Percentiles rank a stretch among this genome's conserved stretches.
These are phyloP conservation scores for Candida anutae DNA, from an alignment of 1,139 yeast species.

Conservation along the genomic window DNA sequence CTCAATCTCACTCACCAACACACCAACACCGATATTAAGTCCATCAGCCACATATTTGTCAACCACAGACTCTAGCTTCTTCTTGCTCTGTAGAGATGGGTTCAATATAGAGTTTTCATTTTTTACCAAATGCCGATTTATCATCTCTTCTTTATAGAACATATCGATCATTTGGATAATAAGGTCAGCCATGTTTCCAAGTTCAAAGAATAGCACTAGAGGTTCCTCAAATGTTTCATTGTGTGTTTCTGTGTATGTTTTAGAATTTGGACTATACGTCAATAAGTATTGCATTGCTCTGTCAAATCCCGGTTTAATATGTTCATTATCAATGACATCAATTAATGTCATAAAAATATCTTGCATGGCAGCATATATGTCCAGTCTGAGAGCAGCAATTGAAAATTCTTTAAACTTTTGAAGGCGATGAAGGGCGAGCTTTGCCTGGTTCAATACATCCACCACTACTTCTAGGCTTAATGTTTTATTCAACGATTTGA, in stretches of 20 bases:
- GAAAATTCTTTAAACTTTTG: slow-evolving; percentile 26
- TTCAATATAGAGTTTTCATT: slow-evolving; percentile 71
- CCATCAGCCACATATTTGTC: slow-evolving; percentile 93
- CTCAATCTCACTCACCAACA: slow-evolving; percentile 69
- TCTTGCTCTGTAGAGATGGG: slow-evolving; percentile 73
- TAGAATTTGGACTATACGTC: slow-evolving; percentile 56
- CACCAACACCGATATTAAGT: slow-evolving; percentile 81
- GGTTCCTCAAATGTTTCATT: slow-evolving; percentile 58
- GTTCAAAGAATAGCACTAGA: slow-evolving; percentile 75
- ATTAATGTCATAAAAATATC: slow-evolving; percentile 62
- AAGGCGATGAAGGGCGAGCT: slow-evolving; percentile 25
- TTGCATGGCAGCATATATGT: slow-evolving; percentile 34
- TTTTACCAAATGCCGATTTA: slow-evolving; percentile 52
- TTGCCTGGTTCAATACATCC: slow-evolving; percentile 33
- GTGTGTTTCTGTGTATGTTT: slow-evolving; percentile 11
- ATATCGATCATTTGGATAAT: slow-evolving; percentile 90
- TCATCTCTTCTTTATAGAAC: slow-evolving; percentile 81
- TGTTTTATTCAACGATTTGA: slow-evolving; percentile 32
- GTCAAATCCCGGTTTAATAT: slow-evolving; percentile 74
- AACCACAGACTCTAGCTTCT: slow-evolving; percentile 68
- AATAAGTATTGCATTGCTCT: slow-evolving; percentile 67
- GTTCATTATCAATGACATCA: slow-evolving; percentile 58
- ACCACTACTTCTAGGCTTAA: slow-evolving; percentile 36
- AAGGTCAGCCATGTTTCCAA: slow-evolving; percentile 87
- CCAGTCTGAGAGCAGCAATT: slow-evolving; percentile 23